phyloP scores from a whole-genome alignment of 257 asterid genomes.

The Solanum lycopersicoides region DNA sequence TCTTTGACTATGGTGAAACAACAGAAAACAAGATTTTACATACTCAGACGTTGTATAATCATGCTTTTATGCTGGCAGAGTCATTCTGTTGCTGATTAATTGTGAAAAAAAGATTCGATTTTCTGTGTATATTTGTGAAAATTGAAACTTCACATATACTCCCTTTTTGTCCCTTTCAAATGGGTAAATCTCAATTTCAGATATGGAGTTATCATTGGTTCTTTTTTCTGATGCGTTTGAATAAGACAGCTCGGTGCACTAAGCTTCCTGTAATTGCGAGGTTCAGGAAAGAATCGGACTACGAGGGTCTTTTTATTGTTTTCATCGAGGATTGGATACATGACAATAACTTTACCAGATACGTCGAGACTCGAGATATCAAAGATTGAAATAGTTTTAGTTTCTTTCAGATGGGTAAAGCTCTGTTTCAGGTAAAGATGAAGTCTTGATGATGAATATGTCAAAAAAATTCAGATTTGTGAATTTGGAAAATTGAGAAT shows the following conservation, averaged over 20 bases:
- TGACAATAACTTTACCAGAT: neutral
- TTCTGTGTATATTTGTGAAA: neutral
- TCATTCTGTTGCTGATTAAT: constrained; percentile 15
- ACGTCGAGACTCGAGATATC: neutral
- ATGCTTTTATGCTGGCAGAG: constrained; percentile 35
- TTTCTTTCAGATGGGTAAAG: neutral
- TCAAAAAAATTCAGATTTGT: neutral
- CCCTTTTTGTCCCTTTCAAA: neutral
- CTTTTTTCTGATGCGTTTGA: neutral
- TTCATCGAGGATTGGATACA: too few species aligned
- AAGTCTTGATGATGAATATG: neutral
- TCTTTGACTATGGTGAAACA: constrained; percentile 22
- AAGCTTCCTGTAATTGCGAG: neutral
- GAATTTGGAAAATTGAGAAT: neutral
- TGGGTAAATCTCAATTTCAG: neutral
- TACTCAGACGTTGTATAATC: constrained; percentile 28
- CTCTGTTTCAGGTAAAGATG: neutral
- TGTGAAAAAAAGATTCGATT: neutral
- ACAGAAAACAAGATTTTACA: constrained; percentile 30
- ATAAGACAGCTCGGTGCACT: neutral
- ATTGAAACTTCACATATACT: neutral
- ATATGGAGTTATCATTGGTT: neutral
- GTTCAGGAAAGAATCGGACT: neutral
- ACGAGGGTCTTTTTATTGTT: too few species aligned
- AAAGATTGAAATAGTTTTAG: neutral